Evolutionary conservation across 1,284 basidiomycete species (phyloP).

Genomic region (Rhodotorula sp.): DNA sequence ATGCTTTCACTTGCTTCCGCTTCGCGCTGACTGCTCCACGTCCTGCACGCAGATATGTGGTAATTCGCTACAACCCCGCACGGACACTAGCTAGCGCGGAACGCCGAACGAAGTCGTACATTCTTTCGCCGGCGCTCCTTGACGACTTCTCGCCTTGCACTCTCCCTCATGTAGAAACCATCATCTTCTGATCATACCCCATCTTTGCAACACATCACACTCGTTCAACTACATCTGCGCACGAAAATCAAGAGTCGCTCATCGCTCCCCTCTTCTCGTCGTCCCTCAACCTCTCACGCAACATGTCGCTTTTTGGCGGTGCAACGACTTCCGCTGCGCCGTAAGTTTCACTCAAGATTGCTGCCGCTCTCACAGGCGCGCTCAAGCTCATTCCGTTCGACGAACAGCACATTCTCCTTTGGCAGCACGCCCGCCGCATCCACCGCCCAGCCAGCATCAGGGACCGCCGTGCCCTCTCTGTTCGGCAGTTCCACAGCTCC

Average conservation of each 20-base stretch:
- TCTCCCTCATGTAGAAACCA: not conserved
- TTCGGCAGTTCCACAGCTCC: slow-evolving; percentile 4
- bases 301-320: slow-evolving; percentile 16
- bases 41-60: slow-evolving; percentile 25
- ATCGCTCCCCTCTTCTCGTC: not conserved
- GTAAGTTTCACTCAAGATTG: not conserved
- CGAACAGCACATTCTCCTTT: slow-evolving; percentile 14
- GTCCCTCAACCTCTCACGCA: not conserved
- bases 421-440: slow-evolving; percentile 11
- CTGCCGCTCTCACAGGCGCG: not conserved
- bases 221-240: not conserved
- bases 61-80: not conserved
- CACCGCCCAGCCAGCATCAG: not conserved
- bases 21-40: not conserved
- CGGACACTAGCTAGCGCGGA: too few relatives aligned
- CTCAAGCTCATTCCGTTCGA: not conserved
- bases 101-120: too few relatives aligned
- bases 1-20: too few relatives aligned
- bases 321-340: slow-evolving; percentile 1
- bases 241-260: not conserved
- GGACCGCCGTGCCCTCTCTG: slow-evolving; percentile 10
- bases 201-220: not conserved
- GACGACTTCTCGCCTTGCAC: not conserved
- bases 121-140: not conserved
- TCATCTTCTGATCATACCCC: not conserved